Evolutionary conservation across 163 green algal species (phyloP).

Genomic region (Scenedesmus sp.): DNA sequence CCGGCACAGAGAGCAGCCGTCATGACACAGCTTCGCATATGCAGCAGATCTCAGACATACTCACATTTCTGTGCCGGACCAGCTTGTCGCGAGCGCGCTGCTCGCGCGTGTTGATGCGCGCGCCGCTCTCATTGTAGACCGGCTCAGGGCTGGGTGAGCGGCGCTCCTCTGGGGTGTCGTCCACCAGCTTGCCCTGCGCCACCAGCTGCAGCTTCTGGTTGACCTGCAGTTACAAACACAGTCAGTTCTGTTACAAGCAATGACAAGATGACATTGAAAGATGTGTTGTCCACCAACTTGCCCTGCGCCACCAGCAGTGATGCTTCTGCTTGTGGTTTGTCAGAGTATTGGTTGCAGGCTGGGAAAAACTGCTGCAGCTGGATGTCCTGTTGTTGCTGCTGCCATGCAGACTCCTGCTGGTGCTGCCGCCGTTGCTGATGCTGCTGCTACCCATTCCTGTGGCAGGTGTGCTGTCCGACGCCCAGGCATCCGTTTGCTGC

Average conservation of each 20-base stretch:
- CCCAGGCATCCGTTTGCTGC: no score
- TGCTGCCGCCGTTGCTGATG: no score
- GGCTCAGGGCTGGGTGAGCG: constrained; percentile 93
- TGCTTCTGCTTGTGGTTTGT: background rate
- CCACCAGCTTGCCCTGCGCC: constrained; percentile 31
- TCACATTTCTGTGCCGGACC: constrained; percentile 63
- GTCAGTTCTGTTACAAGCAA: background rate
- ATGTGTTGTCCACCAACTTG: background rate
- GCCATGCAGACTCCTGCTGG: background rate
- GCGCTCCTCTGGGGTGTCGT: constrained; percentile 9
- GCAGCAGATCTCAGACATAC: constrained; percentile 39
- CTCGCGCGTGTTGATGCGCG: constrained; percentile 92
- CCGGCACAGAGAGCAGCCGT: no score
- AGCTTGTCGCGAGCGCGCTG: constrained; percentile 76
- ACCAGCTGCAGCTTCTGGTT: constrained; percentile 56
- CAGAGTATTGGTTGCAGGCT: no score
- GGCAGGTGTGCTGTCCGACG: no score
- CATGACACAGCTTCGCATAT: background rate
- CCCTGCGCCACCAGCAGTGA: constrained; percentile 3
- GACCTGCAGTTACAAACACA: constrained; percentile 17
- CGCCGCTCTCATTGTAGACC: constrained; percentile 90
- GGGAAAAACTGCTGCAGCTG: no score
- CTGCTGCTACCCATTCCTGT: no score
- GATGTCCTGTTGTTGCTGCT: background rate
- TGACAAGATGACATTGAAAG: background rate